These are phyloP conservation scores for Gossypium gossypioides DNA, from an alignment of 441 rosid genomes.

Conservation along the genomic window DNA sequence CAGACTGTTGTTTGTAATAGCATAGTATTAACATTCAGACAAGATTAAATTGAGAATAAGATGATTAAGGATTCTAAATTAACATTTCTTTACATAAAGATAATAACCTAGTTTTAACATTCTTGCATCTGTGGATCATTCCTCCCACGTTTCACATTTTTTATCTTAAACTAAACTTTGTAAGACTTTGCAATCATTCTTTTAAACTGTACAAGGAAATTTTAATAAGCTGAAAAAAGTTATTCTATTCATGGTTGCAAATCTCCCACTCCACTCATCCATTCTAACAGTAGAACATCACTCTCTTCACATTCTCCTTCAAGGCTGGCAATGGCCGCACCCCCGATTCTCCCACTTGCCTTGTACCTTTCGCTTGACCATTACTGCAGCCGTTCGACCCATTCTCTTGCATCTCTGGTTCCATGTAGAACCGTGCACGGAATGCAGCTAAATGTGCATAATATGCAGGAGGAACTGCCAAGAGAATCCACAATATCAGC, in stretches of 20 bases:
- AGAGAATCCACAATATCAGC: not conserved
- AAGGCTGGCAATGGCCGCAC: constrained; percentile 82
- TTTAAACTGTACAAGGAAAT: constrained; percentile 10
- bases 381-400: constrained; percentile 38
- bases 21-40: too few relatives aligned
- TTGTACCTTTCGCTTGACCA: constrained; percentile 22
- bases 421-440: constrained; percentile 92
- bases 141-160: not conserved
- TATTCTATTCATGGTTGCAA: constrained; percentile 8
- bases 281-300: constrained; percentile 87
- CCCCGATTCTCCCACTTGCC: constrained; percentile 44
- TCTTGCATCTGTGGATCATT: not conserved
- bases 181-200: constrained; percentile 13
- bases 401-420: constrained; percentile 79
- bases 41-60: not conserved
- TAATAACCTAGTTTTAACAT: constrained; percentile 19
- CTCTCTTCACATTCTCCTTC: constrained; percentile 96
- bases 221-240: not conserved
- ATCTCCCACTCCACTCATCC: not conserved
- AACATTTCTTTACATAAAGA: constrained; percentile 28
- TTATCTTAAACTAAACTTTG: not conserved
- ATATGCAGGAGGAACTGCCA: constrained; percentile 93
- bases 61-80: not conserved
- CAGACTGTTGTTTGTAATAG: too few relatives aligned
- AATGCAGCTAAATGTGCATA: constrained; percentile 97